Conservation (phyloP, 352 stramenopile genomes). For the Pythium oligandrum region DNA sequence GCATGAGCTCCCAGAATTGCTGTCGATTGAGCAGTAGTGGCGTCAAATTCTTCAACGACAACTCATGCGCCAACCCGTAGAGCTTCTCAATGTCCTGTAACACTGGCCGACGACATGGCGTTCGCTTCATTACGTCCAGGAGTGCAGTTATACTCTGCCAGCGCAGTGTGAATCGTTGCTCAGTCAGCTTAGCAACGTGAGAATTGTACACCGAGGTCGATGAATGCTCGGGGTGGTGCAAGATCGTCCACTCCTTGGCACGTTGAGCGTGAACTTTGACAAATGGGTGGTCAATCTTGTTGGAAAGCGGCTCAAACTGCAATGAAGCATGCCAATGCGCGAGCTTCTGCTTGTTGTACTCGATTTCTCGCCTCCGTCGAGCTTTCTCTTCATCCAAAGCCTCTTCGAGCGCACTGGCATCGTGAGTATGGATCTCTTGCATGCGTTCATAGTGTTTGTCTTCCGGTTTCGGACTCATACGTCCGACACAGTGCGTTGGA, state of each 20-base stretch:
- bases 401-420: slow-evolving; percentile 22
- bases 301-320: slow-evolving; percentile 40
- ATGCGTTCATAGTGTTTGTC: slow-evolving; percentile 25
- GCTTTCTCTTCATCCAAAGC: slow-evolving; percentile 31
- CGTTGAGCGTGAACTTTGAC: slow-evolving; percentile 29
- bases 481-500: slow-evolving; percentile 21
- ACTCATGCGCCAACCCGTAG: slow-evolving; percentile 37
- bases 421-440: slow-evolving; percentile 22
- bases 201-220: slow-evolving; percentile 25
- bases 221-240: slow-evolving; percentile 47
- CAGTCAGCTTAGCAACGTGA: slow-evolving; percentile 27
- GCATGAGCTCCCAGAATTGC: slow-evolving; percentile 45
- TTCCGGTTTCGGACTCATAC: slow-evolving; percentile 1
- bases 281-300: slow-evolving; percentile 39
- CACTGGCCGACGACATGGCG: slow-evolving; percentile 46
- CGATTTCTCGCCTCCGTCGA: slow-evolving; percentile 18
- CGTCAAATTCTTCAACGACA: slow-evolving; percentile 36
- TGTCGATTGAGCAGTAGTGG: slow-evolving; percentile 29
- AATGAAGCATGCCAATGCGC: slow-evolving; percentile 33
- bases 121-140: slow-evolving; percentile 52
- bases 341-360: slow-evolving; percentile 32
- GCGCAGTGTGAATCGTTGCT: slow-evolving; percentile 35
- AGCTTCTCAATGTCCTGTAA: slow-evolving; percentile 70
- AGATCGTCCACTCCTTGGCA: slow-evolving; percentile 38
- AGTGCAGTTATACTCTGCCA: slow-evolving; percentile 42